phyloP scores from a whole-genome alignment of 139 green algal species.

The Chlamydomonas sp. region DNA sequence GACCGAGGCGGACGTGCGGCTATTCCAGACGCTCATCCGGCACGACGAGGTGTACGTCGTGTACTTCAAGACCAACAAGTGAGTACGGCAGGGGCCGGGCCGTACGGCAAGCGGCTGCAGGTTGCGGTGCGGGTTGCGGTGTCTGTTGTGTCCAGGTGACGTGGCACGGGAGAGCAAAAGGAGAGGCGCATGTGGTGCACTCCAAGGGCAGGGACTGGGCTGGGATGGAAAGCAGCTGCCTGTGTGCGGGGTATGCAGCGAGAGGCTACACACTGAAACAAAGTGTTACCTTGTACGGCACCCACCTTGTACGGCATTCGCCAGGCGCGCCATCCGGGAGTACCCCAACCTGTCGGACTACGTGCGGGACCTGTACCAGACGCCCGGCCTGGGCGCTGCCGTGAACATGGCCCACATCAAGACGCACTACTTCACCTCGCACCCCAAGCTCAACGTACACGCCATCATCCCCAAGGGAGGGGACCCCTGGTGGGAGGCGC shows the following conservation, averaged over 20 bases:
- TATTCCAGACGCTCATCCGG: slow-evolving; percentile 84
- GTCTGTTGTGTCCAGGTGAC: too few relatives aligned
- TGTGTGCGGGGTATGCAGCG: too few relatives aligned
- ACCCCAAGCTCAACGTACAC: slow-evolving; percentile 81
- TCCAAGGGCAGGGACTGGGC: too few relatives aligned
- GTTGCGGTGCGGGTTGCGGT: too few relatives aligned
- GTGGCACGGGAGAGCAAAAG: too few relatives aligned
- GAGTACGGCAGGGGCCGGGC: not conserved
- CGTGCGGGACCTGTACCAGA: slow-evolving; percentile 83
- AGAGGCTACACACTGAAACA: not conserved
- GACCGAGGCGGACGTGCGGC: slow-evolving; percentile 92
- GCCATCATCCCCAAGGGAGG: slow-evolving; percentile 78
- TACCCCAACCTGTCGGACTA: slow-evolving; percentile 83
- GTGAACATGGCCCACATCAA: slow-evolving; percentile 95
- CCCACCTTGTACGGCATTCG: too few relatives aligned
- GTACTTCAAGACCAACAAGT: not conserved
- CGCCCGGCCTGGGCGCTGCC: slow-evolving; percentile 54
- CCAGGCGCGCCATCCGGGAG: slow-evolving; percentile 67
- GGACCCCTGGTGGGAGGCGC: slow-evolving; percentile 71
- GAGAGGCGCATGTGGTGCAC: too few relatives aligned
- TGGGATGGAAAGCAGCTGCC: too few relatives aligned
- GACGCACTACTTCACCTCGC: slow-evolving; percentile 85
- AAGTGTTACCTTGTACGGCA: too few relatives aligned
- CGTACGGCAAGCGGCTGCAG: too few relatives aligned
- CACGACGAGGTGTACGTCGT: slow-evolving; percentile 62